Evolutionary conservation across 371 early-diverging fungal genomes (phyloP).

Genomic region (Nematocida ausubeli): DNA sequence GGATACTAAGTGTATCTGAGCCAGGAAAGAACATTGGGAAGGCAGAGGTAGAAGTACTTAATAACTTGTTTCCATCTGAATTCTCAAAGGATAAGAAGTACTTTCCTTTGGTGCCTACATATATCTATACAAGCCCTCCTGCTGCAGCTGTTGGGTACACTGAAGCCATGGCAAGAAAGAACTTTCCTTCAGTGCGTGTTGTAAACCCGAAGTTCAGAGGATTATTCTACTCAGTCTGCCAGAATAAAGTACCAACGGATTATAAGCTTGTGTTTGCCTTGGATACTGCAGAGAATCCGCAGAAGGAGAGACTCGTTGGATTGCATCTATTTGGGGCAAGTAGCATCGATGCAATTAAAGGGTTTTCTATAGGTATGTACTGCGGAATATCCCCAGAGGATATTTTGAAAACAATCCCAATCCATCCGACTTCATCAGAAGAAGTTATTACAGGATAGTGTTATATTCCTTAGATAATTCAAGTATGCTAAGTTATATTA

Average conservation of each 20-base stretch:
- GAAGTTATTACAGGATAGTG: slow-evolving; percentile 70
- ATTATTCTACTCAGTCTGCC: slow-evolving; percentile 44
- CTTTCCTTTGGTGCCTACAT: slow-evolving; percentile 75
- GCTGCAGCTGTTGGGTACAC: slow-evolving; percentile 77
- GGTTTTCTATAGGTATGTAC: slow-evolving; percentile 71
- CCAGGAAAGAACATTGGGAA: not conserved
- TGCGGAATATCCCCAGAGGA: slow-evolving; percentile 90
- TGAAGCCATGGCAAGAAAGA: slow-evolving; percentile 73
- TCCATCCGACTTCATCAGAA: slow-evolving; percentile 93
- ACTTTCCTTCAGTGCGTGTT: not conserved
- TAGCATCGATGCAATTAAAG: slow-evolving; percentile 88
- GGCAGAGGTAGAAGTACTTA: slow-evolving; percentile 14
- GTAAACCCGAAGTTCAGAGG: slow-evolving; percentile 41
- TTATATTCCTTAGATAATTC: too few species aligned
- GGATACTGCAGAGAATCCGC: slow-evolving; percentile 78
- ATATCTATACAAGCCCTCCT: slow-evolving; percentile 88
- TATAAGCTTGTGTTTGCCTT: slow-evolving; percentile 69
- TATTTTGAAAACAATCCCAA: slow-evolving; percentile 86
- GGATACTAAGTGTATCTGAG: not conserved
- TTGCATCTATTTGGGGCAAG: slow-evolving; percentile 83
- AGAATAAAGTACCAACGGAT: slow-evolving; percentile 24
- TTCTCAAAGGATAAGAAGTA: not conserved
- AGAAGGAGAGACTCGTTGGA: slow-evolving; percentile 85
- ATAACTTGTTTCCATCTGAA: not conserved
- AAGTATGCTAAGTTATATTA: too few species aligned